These are phyloP conservation scores for Rubroshorea leprosula DNA, from an alignment of 345 rosid genomes.

Conservation along the genomic window DNA sequence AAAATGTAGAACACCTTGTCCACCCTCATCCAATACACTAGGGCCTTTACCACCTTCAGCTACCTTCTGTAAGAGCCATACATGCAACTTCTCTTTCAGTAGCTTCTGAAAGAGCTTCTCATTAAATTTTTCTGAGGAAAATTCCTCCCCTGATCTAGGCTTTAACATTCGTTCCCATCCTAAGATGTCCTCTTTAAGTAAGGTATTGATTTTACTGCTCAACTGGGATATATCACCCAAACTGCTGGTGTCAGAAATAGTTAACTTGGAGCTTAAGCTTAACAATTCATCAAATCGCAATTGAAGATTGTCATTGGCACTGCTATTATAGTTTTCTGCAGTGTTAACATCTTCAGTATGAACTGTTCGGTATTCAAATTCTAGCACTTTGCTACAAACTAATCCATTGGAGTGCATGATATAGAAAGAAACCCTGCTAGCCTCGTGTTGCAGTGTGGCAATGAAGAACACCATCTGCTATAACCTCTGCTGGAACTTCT, in stretches of 20 bases:
- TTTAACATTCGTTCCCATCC: conserved; percentile 53
- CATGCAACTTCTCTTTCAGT: conserved; percentile 67
- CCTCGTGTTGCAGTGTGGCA: conserved; percentile 68
- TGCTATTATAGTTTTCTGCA: conserved; percentile 18
- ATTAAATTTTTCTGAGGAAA: conserved; percentile 37
- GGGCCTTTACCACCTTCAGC: conserved; percentile 93
- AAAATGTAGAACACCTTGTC: conserved; percentile 89
- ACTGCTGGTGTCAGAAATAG: conserved; percentile 16
- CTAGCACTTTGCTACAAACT: conserved; percentile 96
- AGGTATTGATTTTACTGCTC: conserved; percentile 50
- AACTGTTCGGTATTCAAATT: conserved; percentile 61
- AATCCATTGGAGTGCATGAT: conserved; percentile 83
- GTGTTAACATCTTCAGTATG: conserved; percentile 29
- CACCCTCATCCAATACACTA: conserved; percentile 67
- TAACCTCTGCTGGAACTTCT: conserved; percentile 84
- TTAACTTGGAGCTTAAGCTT: conserved; percentile 34
- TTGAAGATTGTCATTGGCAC: conserved; percentile 38
- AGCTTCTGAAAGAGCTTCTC: conserved; percentile 57
- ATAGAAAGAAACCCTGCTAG: conserved; percentile 83
- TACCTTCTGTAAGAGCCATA: conserved; percentile 73
- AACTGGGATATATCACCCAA: conserved; percentile 37
- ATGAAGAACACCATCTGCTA: conserved; percentile 74
- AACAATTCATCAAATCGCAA: conserved; percentile 56
- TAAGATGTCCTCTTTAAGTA: conserved; percentile 56
- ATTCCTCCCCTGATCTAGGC: conserved; percentile 28